Conservation (phyloP, 1,139 yeast genomes). For the Kodamaea suecica region DNA sequence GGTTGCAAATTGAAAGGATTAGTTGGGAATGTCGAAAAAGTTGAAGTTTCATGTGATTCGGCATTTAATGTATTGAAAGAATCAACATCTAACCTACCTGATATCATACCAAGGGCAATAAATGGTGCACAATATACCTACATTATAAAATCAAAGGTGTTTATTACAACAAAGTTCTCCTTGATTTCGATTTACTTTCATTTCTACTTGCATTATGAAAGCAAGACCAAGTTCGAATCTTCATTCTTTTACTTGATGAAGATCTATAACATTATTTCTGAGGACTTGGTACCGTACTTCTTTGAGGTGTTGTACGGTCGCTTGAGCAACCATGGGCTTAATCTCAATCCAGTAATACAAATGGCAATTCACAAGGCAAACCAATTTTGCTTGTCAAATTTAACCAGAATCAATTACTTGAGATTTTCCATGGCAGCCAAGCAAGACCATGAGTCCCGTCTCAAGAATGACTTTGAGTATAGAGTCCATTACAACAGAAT, state of each 20-base stretch:
- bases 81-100: neutral
- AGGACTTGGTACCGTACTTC: constrained; percentile 22
- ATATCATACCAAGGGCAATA: neutral
- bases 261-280: constrained; percentile 16
- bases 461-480: constrained; percentile 14
- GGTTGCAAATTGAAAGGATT: constrained; percentile 24
- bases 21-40: constrained; percentile 17
- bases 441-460: constrained; percentile 13
- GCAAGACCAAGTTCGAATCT: constrained; percentile 18
- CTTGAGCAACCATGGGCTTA: constrained; percentile 22
- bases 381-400: constrained; percentile 23
- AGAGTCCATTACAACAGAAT: constrained; percentile 12
- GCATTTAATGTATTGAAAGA: constrained; percentile 16
- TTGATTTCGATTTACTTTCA: constrained; percentile 20
- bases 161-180: constrained; percentile 16
- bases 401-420: constrained; percentile 22
- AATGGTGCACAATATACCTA: constrained; percentile 3
- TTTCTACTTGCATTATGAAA: constrained; percentile 27
- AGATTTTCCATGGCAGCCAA: constrained; percentile 15
- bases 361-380: constrained; percentile 25
- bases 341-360: constrained; percentile 25
- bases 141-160: constrained; percentile 12
- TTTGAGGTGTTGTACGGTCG: constrained; percentile 23
- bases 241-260: constrained; percentile 30
- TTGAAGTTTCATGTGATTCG: constrained; percentile 21